Evolutionary conservation across 2,329 filamentous ascomycete genomes (phyloP), one percentile per base, ranked within the genome.

Genomic region (Penicillium paneum): DNA sequence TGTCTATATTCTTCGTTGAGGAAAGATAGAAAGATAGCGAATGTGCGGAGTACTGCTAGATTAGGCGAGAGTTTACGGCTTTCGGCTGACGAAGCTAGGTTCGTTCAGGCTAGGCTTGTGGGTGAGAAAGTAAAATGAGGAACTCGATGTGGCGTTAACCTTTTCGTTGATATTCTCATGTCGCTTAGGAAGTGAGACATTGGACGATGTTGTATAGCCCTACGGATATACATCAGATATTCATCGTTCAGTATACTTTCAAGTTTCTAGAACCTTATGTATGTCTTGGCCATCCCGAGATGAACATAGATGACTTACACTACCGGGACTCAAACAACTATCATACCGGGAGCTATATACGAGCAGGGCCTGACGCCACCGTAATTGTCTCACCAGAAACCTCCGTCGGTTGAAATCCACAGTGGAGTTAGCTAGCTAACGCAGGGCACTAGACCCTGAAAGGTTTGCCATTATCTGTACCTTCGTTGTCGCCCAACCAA

Each of bases 371-470:
- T 21, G 13, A 32, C 11, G 13, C 26, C 49, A 39, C 31, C 24
- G 15, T 21, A 8, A 34, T 46, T 52, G 49, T 52, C 49, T 52
- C 40, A 52, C 41, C 8, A 17, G 13, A 42, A 29, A 26, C n/a
- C 51, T n/a, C 44, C 13, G 19, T 19, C n/a, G n/a, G n/a, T 36
- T 24, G 41, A 46, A 39, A 42, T 7, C 26, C 29, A 36, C 13
- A 31, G 28, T 39, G 49, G 41, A 19, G 51, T 28, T 34, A 12
- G 19, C 24, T 17, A 21, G 31, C 31, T 32, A 19, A 36, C 26
- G 36, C 24, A 48, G 36, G 50, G 3, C 3, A 48, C 17, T 42
- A 24, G 44, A 49, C 44, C 36, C 36, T 48, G 43, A 19, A 29
- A 42, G 6, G 35, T 10, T 42, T 10, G 8, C n/a, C 10, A 36